These are phyloP conservation scores for Choanephora cucurbitarum DNA, from an alignment of 371 early-diverging fungal genomes.

Conservation along the genomic window DNA sequence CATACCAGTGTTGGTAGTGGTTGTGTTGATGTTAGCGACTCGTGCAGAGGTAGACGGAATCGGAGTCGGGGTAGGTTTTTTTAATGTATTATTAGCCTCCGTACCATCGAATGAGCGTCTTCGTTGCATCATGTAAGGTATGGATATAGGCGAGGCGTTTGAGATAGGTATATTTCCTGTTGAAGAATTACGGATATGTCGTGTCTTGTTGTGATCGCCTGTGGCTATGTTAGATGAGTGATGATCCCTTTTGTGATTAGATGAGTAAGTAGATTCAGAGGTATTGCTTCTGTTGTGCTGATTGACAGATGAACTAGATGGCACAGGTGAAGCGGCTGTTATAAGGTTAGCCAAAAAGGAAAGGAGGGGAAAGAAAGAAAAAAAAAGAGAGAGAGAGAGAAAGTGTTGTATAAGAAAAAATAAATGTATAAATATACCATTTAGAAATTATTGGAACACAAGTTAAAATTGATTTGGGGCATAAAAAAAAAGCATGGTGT, in stretches of 20 bases:
- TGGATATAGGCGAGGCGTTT: slow-evolving; percentile 1
- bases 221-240: not conserved
- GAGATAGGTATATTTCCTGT: slow-evolving; percentile 24
- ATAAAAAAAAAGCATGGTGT: too few species aligned
- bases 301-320: slow-evolving; percentile 14
- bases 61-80: slow-evolving; percentile 16
- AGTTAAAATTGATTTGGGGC: too few species aligned
- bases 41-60: slow-evolving; percentile 23
- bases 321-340: slow-evolving; percentile 24
- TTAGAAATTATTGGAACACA: too few species aligned
- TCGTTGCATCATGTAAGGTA: slow-evolving; percentile 23
- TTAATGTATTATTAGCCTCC: slow-evolving; percentile 7
- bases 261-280: not conserved
- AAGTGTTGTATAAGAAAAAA: too few species aligned
- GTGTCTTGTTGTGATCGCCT: slow-evolving; percentile 10
- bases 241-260: not conserved
- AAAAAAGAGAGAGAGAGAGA: slow-evolving; percentile 1
- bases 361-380: slow-evolving; percentile 4
- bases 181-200: slow-evolving; percentile 40
- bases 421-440: too few species aligned
- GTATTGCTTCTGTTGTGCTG: slow-evolving; percentile 11
- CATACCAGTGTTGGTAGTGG: too few species aligned
- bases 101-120: slow-evolving; percentile 39
- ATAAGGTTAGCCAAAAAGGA: not conserved
- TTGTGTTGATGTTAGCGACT: slow-evolving; percentile 4